Percentiles rank a stretch among this genome's conserved stretches.
Conservation (phyloP, 768 basidiomycete genomes). For the Gymnopilus junonius region DNA sequence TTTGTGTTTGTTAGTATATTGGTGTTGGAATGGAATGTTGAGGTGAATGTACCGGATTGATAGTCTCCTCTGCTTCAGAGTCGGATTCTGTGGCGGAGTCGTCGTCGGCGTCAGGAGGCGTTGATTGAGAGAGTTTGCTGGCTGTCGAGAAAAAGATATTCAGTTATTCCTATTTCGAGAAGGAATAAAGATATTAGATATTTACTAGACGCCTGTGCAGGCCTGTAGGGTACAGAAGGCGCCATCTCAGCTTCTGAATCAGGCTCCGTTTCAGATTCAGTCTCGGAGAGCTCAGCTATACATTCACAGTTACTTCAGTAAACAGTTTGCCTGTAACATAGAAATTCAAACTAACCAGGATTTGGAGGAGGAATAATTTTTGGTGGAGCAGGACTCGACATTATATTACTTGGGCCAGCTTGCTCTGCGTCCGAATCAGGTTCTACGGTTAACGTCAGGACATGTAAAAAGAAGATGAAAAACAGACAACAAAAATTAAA, state of each 20-base stretch:
- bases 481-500: too few species aligned
- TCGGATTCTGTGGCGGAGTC: conserved; percentile 27
- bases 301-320: background rate
- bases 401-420: background rate
- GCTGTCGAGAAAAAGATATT: background rate
- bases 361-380: background rate
- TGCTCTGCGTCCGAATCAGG: conserved; percentile 31
- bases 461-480: background rate
- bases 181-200: background rate
- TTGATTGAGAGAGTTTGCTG: background rate
- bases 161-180: too few species aligned
- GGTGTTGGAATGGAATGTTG: background rate
- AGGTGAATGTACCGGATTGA: conserved; percentile 25
- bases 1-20: background rate
- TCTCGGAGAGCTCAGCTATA: conserved; percentile 5
- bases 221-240: background rate
- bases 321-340: background rate
- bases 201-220: background rate
- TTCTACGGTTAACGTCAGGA: conserved; percentile 31
- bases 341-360: background rate
- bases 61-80: conserved; percentile 32
- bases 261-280: conserved; percentile 35
- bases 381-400: background rate
- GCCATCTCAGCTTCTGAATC: conserved; percentile 19
- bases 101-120: background rate